Evolutionary conservation across 2,329 filamentous ascomycete species (phyloP).

Genomic region (Sphaerulina populicola): DNA sequence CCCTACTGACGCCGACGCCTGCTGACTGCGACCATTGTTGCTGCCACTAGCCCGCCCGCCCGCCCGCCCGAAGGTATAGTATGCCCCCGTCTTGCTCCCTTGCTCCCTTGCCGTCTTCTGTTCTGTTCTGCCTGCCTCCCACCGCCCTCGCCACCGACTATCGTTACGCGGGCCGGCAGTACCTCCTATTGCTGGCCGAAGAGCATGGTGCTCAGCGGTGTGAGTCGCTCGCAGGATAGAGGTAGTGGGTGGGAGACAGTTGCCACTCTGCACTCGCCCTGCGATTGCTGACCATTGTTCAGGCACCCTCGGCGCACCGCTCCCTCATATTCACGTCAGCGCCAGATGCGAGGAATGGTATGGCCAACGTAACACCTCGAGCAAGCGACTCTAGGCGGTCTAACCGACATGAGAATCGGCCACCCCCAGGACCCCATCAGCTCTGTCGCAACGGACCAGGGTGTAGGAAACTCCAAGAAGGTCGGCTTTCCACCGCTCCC

Average conservation of each 20-base stretch:
- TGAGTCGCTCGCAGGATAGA: too few species aligned
- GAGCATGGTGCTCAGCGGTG: too few species aligned
- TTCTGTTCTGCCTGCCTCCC: neutral
- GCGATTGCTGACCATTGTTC: too few species aligned
- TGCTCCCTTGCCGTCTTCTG: neutral
- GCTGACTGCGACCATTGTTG: neutral
- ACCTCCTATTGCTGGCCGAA: too few species aligned
- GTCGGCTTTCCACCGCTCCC: conserved; percentile 12
- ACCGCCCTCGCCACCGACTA: too few species aligned
- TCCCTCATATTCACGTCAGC: too few species aligned
- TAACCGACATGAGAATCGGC: conserved; percentile 27
- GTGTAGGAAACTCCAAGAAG: conserved; percentile 32
- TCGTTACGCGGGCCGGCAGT: too few species aligned
- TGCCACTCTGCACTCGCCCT: too few species aligned
- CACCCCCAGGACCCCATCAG: conserved; percentile 25
- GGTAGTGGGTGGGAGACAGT: too few species aligned
- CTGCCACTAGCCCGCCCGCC: neutral
- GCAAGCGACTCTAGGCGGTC: conserved; percentile 28
- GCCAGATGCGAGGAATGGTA: conserved; percentile 24
- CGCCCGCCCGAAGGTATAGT: neutral
- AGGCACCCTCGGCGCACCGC: too few species aligned
- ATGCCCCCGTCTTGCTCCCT: neutral
- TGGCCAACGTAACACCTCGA: conserved; percentile 27
- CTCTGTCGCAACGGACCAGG: conserved; percentile 31
- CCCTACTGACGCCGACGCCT: neutral